Conservation (phyloP, 805 yeast species). For the Candida parachauliodes region DNA sequence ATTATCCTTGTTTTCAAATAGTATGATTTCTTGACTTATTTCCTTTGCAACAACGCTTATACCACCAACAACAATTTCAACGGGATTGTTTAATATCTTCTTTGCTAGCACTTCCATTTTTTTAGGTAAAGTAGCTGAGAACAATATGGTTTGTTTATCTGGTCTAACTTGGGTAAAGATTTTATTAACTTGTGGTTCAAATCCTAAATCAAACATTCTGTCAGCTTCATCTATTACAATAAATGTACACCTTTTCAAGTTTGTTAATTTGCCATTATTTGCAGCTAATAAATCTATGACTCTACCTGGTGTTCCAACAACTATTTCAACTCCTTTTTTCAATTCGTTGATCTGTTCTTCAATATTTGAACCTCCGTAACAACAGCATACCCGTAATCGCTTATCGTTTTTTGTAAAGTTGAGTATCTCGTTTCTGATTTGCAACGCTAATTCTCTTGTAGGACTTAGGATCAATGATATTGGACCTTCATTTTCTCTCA, state of each 20-base stretch:
- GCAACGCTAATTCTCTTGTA: slow-evolving; percentile 87
- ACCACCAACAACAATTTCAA: slow-evolving; percentile 77
- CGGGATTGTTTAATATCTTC: slow-evolving; percentile 57
- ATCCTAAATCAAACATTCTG: slow-evolving; percentile 94
- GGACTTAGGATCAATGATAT: slow-evolving; percentile 80
- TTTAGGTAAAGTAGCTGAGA: slow-evolving; percentile 90
- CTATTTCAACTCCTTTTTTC: slow-evolving; percentile 71
- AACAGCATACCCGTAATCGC: slow-evolving; percentile 57
- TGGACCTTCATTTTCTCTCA: slow-evolving; percentile 59
- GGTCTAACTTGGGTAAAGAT: slow-evolving; percentile 75
- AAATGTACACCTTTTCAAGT: slow-evolving; percentile 66
- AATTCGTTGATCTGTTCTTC: slow-evolving; percentile 77
- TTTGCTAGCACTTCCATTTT: slow-evolving; percentile 75
- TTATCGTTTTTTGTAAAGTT: slow-evolving; percentile 51
- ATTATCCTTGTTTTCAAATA: slow-evolving; percentile 46
- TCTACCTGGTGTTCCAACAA: slow-evolving; percentile 95
- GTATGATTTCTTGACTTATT: slow-evolving; percentile 66
- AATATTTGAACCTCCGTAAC: slow-evolving; percentile 88
- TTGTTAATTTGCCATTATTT: slow-evolving; percentile 73
- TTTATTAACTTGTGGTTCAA: slow-evolving; percentile 90
- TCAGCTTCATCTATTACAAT: slow-evolving; percentile 96
- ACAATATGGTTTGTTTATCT: slow-evolving; percentile 83
- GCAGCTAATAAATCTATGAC: slow-evolving; percentile 84
- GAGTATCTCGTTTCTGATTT: slow-evolving; percentile 65
- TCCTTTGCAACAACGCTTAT: slow-evolving; percentile 78